Conservation (phyloP, 116 monocot species). For the Thalassia testudinum region DNA sequence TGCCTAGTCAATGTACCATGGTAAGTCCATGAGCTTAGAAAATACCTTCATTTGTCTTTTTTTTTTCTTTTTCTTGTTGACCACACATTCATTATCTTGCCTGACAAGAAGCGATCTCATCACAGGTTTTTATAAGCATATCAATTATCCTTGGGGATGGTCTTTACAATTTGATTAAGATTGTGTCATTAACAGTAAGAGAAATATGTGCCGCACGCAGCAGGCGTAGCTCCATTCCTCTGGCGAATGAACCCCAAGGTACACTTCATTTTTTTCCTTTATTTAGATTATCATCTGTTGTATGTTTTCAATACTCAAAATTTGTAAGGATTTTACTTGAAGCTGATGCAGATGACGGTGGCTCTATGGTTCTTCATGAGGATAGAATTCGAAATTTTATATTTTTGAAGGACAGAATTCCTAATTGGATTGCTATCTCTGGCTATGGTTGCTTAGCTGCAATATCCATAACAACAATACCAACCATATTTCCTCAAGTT, state of each 20-base stretch:
- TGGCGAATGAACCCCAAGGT: slow-evolving; percentile 25
- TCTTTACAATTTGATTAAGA: slow-evolving; percentile 76
- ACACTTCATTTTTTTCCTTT: not conserved
- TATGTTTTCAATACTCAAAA: not conserved
- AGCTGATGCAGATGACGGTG: slow-evolving; percentile 20
- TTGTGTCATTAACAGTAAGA: slow-evolving; percentile 29
- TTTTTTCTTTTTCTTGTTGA: no score
- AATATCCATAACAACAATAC: slow-evolving; percentile 56
- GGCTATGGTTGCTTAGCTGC: slow-evolving; percentile 59
- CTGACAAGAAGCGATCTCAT: not conserved
- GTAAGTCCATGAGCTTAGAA: no score
- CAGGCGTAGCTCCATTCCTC: slow-evolving; percentile 25
- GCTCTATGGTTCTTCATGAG: slow-evolving; percentile 19
- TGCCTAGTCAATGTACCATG: no score
- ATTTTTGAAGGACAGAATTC: slow-evolving; percentile 69
- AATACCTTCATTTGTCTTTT: no score
- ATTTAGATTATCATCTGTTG: not conserved
- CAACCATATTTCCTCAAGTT: slow-evolving; percentile 72
- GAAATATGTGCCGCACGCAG: slow-evolving; percentile 34
- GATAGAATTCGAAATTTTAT: slow-evolving; percentile 36
- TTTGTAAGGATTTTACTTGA: not conserved
- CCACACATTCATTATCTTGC: no score
- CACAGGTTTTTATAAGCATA: slow-evolving; percentile 66
- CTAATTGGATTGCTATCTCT: slow-evolving; percentile 51
- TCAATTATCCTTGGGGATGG: slow-evolving; percentile 86